A percentile compares a stretch with the other conserved stretches of the same genome.
These are phyloP conservation scores for Echria macrotheca DNA, from an alignment of 495 filamentous ascomycete genomes.

Conservation along the genomic window DNA sequence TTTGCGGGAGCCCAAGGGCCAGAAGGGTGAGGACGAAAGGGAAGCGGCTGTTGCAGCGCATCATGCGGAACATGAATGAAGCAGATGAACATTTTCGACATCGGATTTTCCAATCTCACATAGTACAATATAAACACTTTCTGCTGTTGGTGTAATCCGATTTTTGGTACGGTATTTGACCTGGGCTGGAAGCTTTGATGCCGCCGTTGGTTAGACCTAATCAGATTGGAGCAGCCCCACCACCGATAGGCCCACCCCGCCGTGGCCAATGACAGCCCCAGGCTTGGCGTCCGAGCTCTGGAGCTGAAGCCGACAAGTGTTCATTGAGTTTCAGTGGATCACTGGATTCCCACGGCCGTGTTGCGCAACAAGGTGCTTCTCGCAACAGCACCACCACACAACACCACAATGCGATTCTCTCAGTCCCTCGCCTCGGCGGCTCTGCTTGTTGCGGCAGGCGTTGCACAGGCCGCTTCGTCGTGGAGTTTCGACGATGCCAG, in stretches of 20 bases:
- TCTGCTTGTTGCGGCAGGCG: constrained; percentile 40
- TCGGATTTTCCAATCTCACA: too few species aligned
- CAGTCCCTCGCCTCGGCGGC: constrained; percentile 44
- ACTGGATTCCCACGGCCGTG: constrained; percentile 16
- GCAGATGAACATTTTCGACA: too few species aligned
- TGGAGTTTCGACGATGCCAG: constrained; percentile 87
- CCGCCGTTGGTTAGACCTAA: too few species aligned
- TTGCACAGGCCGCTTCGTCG: constrained; percentile 58
- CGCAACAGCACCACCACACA: constrained; percentile 11
- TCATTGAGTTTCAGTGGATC: constrained; percentile 23
- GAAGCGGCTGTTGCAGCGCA: background rate
- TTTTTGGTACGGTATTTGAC: too few species aligned
- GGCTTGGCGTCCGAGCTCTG: constrained; percentile 5
- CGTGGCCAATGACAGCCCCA: too few species aligned
- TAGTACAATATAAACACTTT: too few species aligned
- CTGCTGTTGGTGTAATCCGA: too few species aligned
- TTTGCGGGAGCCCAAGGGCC: constrained; percentile 21
- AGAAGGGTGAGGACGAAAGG: constrained; percentile 10
- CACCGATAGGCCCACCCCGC: too few species aligned
- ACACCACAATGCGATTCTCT: constrained; percentile 44
- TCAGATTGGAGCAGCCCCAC: too few species aligned
- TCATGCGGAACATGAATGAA: too few species aligned
- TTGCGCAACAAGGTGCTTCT: constrained; percentile 12
- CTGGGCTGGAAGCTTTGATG: too few species aligned
- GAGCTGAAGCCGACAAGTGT: constrained; percentile 14